phyloP scores from a whole-genome alignment of 805 yeast genomes.

The Diddensiella santjacobensis region DNA sequence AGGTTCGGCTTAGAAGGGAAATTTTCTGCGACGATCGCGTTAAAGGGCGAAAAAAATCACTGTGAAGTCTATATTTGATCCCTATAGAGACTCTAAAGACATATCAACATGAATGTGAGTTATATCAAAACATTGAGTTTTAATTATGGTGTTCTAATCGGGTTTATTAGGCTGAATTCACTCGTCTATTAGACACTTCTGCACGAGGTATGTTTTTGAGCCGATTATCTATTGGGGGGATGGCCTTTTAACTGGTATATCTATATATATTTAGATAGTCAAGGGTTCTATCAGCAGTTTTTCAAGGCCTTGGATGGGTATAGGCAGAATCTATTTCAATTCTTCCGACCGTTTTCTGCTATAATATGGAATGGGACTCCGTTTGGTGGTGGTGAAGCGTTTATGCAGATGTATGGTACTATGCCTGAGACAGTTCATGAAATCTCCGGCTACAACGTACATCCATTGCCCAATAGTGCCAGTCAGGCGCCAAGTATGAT shows the following conservation, averaged over 20 bases:
- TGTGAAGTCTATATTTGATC: no score
- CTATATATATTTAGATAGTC: constrained; percentile 20
- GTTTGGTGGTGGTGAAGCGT: constrained; percentile 36
- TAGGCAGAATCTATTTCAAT: constrained; percentile 25
- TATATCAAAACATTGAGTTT: no score
- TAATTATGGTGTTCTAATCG: no score
- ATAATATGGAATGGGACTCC: constrained; percentile 43
- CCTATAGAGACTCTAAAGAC: no score
- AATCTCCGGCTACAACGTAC: constrained; percentile 35
- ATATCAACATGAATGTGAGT: no score
- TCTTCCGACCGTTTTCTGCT: constrained; percentile 31
- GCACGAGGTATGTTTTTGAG: constrained; percentile 4
- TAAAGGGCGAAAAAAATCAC: no score
- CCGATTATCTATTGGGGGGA: background rate
- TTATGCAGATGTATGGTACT: constrained; percentile 31
- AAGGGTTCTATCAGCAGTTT: constrained; percentile 28
- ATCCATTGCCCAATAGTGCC: constrained; percentile 43
- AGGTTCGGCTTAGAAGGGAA: no score
- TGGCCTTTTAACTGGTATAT: constrained; percentile 5
- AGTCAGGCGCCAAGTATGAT: constrained; percentile 44
- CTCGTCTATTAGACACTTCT: constrained; percentile 1
- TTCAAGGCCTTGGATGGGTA: constrained; percentile 34
- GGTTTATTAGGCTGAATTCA: constrained; percentile 1
- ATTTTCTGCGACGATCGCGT: no score
- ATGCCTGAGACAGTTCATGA: constrained; percentile 38